A percentile compares a stretch with the other conserved stretches of the same genome.
Conservation (phyloP, 108 stramenopile species). For the Cyclotella choctawhatcheeana region DNA sequence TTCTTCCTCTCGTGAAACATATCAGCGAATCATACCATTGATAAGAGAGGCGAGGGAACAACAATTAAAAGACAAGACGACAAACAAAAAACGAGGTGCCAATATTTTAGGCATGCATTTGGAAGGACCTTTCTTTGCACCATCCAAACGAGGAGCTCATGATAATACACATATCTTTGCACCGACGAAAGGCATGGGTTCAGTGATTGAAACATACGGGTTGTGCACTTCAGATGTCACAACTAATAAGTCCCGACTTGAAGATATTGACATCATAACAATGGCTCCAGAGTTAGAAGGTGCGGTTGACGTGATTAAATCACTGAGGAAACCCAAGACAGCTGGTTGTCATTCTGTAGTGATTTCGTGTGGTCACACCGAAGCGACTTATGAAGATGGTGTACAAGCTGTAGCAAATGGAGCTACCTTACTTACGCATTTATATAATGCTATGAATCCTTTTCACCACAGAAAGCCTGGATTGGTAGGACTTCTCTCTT, state of each 20-base stretch:
- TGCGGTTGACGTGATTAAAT: constrained; percentile 32
- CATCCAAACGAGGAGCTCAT: constrained; percentile 57
- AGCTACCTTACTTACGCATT: constrained; percentile 61
- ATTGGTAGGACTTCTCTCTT: constrained; percentile 54
- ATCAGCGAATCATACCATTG: constrained; percentile 22
- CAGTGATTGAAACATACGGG: constrained; percentile 30
- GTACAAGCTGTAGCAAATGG: constrained; percentile 43
- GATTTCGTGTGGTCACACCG: constrained; percentile 59
- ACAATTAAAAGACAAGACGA: neutral
- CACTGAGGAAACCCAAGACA: constrained; percentile 8
- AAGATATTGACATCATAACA: constrained; percentile 54
- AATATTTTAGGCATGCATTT: constrained; percentile 60
- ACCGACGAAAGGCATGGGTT: constrained; percentile 18
- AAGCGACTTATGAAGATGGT: constrained; percentile 50
- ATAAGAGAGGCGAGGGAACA: neutral
- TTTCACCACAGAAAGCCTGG: constrained; percentile 74
- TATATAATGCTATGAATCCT: constrained; percentile 68
- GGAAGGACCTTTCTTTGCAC: constrained; percentile 64
- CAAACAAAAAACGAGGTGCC: constrained; percentile 21
- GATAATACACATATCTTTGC: constrained; percentile 38
- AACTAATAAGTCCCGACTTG: neutral
- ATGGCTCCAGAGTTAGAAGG: constrained; percentile 65
- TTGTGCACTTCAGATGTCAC: neutral
- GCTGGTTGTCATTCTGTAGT: constrained; percentile 25
- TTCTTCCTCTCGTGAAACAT: constrained; percentile 36